Percentiles rank a stretch among this genome's conserved stretches.
phyloP scores from a whole-genome alignment of 495 filamentous ascomycete genomes.

The Aspergillus affinis region DNA sequence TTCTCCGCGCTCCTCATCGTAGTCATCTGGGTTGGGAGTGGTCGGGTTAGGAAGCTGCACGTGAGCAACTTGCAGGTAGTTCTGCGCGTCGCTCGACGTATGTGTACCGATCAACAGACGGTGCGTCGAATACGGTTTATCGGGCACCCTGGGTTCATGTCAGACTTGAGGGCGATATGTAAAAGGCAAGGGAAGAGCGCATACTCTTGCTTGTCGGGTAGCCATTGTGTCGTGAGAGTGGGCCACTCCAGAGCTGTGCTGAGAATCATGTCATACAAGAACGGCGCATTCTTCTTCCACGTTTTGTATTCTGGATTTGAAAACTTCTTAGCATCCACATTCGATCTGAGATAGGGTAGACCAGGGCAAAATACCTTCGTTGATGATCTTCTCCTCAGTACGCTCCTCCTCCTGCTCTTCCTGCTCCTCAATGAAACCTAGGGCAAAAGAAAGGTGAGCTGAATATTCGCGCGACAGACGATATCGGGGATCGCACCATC shows the following conservation, averaged over 20 bases:
- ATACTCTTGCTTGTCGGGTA: slow-evolving; percentile 90
- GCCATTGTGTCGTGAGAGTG: slow-evolving; percentile 95
- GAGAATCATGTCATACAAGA: slow-evolving; percentile 95
- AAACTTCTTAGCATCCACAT: slow-evolving; percentile 12
- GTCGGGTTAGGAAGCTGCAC: slow-evolving; percentile 84
- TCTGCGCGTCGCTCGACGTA: slow-evolving; percentile 81
- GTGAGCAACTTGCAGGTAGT: slow-evolving; percentile 93
- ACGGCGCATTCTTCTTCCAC: slow-evolving; percentile 99
- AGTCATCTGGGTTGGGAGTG: slow-evolving; percentile 71
- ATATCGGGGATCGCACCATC: slow-evolving; percentile 27
- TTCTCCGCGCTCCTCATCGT: slow-evolving; percentile 88
- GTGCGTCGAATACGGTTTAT: slow-evolving; percentile 85
- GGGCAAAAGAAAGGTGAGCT: slow-evolving; percentile 18
- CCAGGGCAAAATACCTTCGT: slow-evolving; percentile 64
- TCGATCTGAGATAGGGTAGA: neutral
- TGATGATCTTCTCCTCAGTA: slow-evolving; percentile 81
- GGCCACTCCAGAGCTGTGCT: slow-evolving; percentile 97
- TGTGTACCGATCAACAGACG: slow-evolving; percentile 92
- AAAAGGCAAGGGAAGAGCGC: slow-evolving; percentile 13
- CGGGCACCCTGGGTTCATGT: slow-evolving; percentile 56
- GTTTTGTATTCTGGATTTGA: slow-evolving; percentile 85
- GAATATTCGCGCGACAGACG: slow-evolving; percentile 8
- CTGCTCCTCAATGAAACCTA: slow-evolving; percentile 44
- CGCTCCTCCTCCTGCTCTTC: slow-evolving; percentile 69
- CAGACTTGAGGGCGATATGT: slow-evolving; percentile 6